Evolutionary conservation across 2,329 filamentous ascomycete species (phyloP), one percentile per base, ranked within the genome.

Genomic region (Canariomyces notabilis): DNA sequence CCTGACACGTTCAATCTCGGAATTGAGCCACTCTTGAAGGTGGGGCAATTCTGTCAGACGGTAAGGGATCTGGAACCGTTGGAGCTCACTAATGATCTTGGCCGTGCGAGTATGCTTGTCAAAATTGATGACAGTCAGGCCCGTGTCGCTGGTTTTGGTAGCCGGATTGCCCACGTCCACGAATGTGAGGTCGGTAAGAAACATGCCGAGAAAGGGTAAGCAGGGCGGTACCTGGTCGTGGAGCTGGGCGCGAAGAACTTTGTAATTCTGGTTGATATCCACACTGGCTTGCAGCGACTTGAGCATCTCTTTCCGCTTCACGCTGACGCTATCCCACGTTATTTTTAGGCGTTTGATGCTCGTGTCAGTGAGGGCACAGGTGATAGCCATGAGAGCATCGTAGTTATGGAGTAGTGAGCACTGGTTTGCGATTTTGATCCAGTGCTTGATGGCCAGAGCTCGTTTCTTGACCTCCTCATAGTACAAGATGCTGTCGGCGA

Each of bases 101-200:
- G 91, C 90, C 2, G 90, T 97, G 57, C 89, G 88, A 59, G 83
- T 86, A 64, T 97, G 89, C 70, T 97, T 97, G 73, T 97, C 91
- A 59, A 96, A 97, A 68, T 98, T 98, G 74, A 98, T 89, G 23
- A 97, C 87, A 0, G 82, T 81, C 59, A 88, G 76, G 20, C 81
- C 78, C 22, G 82, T 76, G n/a, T 86, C 79, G 12, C 74, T 72
- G 6, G 73, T 71, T 59, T 91, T 88, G 2, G 85, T 90, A 5
- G 88, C 80, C 26, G 87, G 86, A 65, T 97, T 97, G 51, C 93
- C 93, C 54, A 91, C 89, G 62, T 97, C 89, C 44, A 95, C 85
- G 67, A 98, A 97, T 0, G 90, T 96, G 31, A 98, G 74, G 62
- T 98, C 93, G 0, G 93, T 98, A 32, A 98, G 75, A 64, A 96